These are phyloP conservation scores for Clohesyomyces aquaticus DNA, from an alignment of 495 filamentous ascomycete genomes.

Conservation along the genomic window DNA sequence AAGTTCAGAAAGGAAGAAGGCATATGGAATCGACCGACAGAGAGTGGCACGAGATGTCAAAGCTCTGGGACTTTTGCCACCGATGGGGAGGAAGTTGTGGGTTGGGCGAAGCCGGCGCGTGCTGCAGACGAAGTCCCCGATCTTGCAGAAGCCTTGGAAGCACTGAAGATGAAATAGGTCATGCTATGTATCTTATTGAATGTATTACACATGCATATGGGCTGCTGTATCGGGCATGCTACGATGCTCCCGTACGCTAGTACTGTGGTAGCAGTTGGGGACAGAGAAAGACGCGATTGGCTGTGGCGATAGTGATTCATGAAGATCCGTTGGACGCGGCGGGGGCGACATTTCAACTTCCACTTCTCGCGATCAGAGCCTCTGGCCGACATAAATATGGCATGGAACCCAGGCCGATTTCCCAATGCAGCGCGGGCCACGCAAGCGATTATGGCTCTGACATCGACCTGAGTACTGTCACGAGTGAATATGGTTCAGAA, in stretches of 20 bases:
- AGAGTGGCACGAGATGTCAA: slow-evolving; percentile 64
- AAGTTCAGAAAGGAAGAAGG: slow-evolving; percentile 56
- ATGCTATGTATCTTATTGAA: no score
- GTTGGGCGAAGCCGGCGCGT: slow-evolving; percentile 51
- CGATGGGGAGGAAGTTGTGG: slow-evolving; percentile 54
- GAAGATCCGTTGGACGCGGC: no score
- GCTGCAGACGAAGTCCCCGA: slow-evolving; percentile 56
- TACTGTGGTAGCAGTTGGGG: no score
- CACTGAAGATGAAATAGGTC: no score
- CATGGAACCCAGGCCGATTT: slow-evolving; percentile 10
- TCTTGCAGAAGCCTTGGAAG: slow-evolving; percentile 52
- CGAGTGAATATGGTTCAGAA: slow-evolving; percentile 50
- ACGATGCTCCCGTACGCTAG: no score
- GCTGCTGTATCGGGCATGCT: no score
- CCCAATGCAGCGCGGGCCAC: background rate
- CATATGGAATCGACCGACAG: slow-evolving; percentile 59
- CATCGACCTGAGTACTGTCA: background rate
- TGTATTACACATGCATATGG: no score
- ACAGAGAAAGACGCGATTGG: no score
- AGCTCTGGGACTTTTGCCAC: slow-evolving; percentile 60
- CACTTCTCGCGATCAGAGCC: background rate
- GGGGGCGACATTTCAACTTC: no score
- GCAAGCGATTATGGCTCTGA: slow-evolving; percentile 35
- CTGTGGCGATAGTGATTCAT: no score
- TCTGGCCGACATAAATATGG: slow-evolving; percentile 7